Evolutionary conservation across 2,329 filamentous ascomycete species (phyloP), one percentile per base, ranked within the genome.

Genomic region (Xylaria sp.): DNA sequence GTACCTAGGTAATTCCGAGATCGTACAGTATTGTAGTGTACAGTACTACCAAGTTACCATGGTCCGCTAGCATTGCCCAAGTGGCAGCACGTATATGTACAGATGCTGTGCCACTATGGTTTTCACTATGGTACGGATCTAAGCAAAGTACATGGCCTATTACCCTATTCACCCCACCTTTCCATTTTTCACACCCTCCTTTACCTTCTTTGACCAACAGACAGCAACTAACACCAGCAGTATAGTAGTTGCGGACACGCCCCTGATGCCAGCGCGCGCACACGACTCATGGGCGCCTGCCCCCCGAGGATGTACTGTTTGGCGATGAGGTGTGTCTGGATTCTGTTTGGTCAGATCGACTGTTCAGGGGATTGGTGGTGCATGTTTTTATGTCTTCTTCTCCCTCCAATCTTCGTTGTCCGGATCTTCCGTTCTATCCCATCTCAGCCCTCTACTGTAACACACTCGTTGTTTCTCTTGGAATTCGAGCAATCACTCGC

Each of bases 401-500:
- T 59, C 65, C 63, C 60, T 63, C 55, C 56, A 60, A 60, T 70
- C 66, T 66, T 65, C 65, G 55, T 58, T 43, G 23, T 45, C 13
- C 59, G 45, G 36, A 25, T 58, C 25, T 41, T 50, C 56, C 63
- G 63, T 63, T 30, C 65, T 64, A 52, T 67, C 69, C 67, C 55
- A 60, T 67, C 66, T 65, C 62, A 55, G 3, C 23, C 39, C 18
- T 58, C 30, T 41, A 43, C 43, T 13, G 46, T 34, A 32, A 52
- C 53, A 68, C 72, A 68, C 67, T 75, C 73, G 69, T 71, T 76
- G 65, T 66, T 72, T 63, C 71, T 73, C 68, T 69, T 39, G 12
- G 7, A 39, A 46, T 34, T 57, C 10, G 45, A 68, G 72, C 75
- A 75, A 71, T 73, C 75, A 73, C 72, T 77, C 76, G 76, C 72